A percentile compares a stretch with the other conserved stretches of the same genome.
Conservation (phyloP, 257 asterid genomes). For the Capsicum pubescens region DNA sequence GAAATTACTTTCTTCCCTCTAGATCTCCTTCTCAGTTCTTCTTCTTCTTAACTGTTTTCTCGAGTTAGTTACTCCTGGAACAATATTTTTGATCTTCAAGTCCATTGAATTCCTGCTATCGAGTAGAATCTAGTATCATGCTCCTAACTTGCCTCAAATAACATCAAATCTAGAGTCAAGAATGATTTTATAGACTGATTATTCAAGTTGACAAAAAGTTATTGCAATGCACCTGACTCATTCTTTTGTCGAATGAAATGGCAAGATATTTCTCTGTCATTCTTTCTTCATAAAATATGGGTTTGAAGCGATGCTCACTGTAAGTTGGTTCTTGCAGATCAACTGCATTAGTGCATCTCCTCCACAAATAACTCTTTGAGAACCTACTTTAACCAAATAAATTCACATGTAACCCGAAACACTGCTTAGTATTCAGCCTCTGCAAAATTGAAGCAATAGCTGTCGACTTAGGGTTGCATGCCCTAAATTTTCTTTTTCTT, state of each 20-base stretch:
- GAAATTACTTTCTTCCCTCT: too few species aligned
- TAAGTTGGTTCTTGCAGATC: not conserved
- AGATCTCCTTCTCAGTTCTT: too few species aligned
- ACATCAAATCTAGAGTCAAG: not conserved
- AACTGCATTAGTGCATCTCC: not conserved
- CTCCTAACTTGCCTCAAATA: not conserved
- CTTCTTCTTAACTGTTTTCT: too few species aligned
- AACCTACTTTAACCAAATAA: not conserved
- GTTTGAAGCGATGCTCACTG: not conserved
- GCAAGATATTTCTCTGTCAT: not conserved
- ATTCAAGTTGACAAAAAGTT: not conserved
- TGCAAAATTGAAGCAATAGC: not conserved
- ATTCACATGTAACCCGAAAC: not conserved
- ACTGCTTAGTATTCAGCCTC: not conserved
- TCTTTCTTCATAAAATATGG: not conserved
- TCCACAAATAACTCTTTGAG: constrained; percentile 6
- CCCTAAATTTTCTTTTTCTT: not conserved
- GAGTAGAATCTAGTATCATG: too few species aligned
- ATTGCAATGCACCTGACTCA: not conserved
- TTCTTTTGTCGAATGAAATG: not conserved
- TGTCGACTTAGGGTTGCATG: not conserved
- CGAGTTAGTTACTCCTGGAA: too few species aligned
- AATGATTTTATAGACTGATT: not conserved
- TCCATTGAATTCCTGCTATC: too few species aligned
- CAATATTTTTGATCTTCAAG: too few species aligned